Evolutionary conservation across 2,329 filamentous ascomycete genomes (phyloP).

Genomic region (Alternaria sp.): DNA sequence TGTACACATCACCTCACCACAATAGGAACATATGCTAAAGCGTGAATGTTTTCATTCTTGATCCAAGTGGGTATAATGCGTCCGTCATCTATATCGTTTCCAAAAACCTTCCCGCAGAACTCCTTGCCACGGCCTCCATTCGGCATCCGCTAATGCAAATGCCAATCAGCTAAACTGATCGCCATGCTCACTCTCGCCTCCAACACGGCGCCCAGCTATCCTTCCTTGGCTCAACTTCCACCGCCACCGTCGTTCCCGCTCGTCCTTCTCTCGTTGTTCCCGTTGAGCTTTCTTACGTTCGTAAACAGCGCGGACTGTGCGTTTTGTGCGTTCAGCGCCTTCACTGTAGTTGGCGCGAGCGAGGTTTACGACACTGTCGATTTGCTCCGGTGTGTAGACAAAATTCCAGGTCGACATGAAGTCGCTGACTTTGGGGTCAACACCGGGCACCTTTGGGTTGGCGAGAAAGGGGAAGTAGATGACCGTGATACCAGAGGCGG

Average conservation of each 20-base stretch:
- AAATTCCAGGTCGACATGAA: conserved; percentile 99
- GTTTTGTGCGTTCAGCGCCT: conserved; percentile 77
- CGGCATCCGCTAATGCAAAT: neutral
- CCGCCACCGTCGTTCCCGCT: conserved; percentile 45
- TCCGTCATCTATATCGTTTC: neutral
- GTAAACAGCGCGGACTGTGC: conserved; percentile 86
- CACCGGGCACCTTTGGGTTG: conserved; percentile 77
- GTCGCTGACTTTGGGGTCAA: conserved; percentile 83
- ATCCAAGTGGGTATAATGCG: conserved; percentile 20
- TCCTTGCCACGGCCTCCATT: neutral
- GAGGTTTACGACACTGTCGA: conserved; percentile 82
- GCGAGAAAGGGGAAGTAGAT: conserved; percentile 89
- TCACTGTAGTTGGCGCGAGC: conserved; percentile 87
- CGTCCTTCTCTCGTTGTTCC: conserved; percentile 58
- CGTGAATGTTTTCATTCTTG: conserved; percentile 10
- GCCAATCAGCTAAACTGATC: conserved; percentile 66
- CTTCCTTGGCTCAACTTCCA: conserved; percentile 56
- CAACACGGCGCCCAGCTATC: conserved; percentile 60
- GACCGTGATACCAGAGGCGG: conserved; percentile 84
- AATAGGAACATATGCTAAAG: neutral
- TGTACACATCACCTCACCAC: neutral
- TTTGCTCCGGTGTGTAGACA: conserved; percentile 87
- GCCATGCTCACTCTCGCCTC: conserved; percentile 61
- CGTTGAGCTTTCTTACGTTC: conserved; percentile 82
- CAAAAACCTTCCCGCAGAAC: neutral